Base-by-base conservation (phyloP, 2,329 filamentous ascomycete species). In the Pseudogymnoascus sp. region DNA sequence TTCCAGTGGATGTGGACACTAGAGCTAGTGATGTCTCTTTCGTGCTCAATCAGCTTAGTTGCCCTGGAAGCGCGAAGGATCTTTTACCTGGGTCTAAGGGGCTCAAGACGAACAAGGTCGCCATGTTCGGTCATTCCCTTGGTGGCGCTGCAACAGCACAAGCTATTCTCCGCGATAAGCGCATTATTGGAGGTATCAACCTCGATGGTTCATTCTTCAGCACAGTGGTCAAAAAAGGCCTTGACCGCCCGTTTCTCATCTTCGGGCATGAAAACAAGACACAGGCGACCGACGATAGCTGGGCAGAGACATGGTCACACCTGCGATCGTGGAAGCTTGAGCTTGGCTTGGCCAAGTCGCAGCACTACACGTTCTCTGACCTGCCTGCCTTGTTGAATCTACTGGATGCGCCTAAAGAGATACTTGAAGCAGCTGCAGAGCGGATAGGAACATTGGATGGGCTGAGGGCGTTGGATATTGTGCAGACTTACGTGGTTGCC, bases 151-250 rank as follows among this genome's bases (percentile, higher is more conserved):
- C 72, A 3, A 67, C 73, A 0, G 74, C 71, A 7, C 65, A 64
- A 16, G 69, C 70, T 2, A 68, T 74, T 62, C 62, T 68, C 3
- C 43, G 62, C 11, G 73, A 75, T 32, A 54, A 59, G 1, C 65
- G 74, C 2, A 64, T 76, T 34, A 62, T 66, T 1, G 73, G 68
- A 2, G 74, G 73, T 2, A 62, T 76, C 5, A 74, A 75, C 54
- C 65, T 77, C 16, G 75, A 77, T 62, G 75, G 75, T 2, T 58
- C 62, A 2, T 66, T 75, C 41, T 71, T 69, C 57, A 69, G 72
- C 1, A 57, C 63, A 9, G 67, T 67, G 2, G 58, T 69, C 3
- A 22, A 66, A 3, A 60, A 61, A 1, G 72, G 71, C 2, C 65
- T 72, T 8, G 28, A 60, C 1, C 62, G 66, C 20, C 72, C 73